Base-by-base conservation (phyloP, 148 eudicot species). In the Talinum fruticosum region DNA sequence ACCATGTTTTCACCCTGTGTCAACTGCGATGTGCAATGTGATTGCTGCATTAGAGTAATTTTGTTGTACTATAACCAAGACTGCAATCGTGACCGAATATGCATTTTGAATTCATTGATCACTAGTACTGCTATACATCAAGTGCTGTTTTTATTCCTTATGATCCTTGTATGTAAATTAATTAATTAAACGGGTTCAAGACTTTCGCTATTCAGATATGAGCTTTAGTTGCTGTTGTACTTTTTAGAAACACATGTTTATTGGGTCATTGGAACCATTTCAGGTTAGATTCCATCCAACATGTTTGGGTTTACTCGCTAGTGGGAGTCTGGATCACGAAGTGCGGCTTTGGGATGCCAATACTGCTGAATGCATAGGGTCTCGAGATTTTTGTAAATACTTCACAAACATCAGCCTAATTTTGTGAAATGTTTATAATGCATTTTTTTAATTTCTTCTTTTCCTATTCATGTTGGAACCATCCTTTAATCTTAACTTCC, bases 321-420 rank as follows among this genome's bases (percentile, higher is more conserved):
- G 99, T 78, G 99, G 99, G 74, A 96, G 99, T 79, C 76, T 96
- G 84, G 99, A 96, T 82, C 98, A 96, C 80, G 99, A 96, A 86
- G 99, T 96, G 86, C 95, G 97, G n/a, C 82, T 96, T 67, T 96
- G 99, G 99, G 93, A 96, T 88, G 97, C 93, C 80, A 87, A 85
- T 74, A 93, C 92, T 35, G 93, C 92, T 54, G 97, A 90, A 78
- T 96, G 99, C 81, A 87, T 96, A 80, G 91, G 93, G 83, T 88
- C 98, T 21, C 90, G 88, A 53, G 99, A 96, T 83, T 96, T 96
- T 82, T 93, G 99, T 96, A 91, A 91, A 65, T 62, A 69, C 75
- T 66, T 72, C 59, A 37, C 53, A 24, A 1, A 69, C 47, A 18
- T 24, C 34, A 76, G 23, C 37, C 32, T 71, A 70, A 15, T 59